phyloP scores from a whole-genome alignment of 2,329 filamentous ascomycete species.

The Arachnopeziza araneosa region DNA sequence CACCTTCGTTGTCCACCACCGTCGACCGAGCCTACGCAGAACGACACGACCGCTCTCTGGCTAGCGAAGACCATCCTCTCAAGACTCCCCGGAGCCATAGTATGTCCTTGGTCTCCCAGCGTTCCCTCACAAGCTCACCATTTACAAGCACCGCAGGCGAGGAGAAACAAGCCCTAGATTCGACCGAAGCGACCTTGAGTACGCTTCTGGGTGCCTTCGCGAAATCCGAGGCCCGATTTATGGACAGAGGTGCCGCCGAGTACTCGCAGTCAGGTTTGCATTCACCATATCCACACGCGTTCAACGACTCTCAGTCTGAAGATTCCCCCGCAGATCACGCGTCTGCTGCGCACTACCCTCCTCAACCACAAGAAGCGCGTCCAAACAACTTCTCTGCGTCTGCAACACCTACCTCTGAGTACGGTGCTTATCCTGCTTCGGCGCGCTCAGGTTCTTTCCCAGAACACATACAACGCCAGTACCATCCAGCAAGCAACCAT shows the following conservation, averaged over 20 bases:
- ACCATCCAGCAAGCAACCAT: slow-evolving; percentile 71
- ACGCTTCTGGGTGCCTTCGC: slow-evolving; percentile 28
- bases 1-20: no score
- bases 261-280: slow-evolving; percentile 87
- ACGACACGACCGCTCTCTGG: neutral
- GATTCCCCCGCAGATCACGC: slow-evolving; percentile 79
- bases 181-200: slow-evolving; percentile 26
- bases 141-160: slow-evolving; percentile 15
- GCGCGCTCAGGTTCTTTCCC: slow-evolving; percentile 80
- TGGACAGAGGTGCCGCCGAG: slow-evolving; percentile 61
- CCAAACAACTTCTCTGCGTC: slow-evolving; percentile 50
- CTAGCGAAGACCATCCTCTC: neutral
- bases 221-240: slow-evolving; percentile 36
- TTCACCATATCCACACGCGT: slow-evolving; percentile 62
- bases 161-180: slow-evolving; percentile 12
- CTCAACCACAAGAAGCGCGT: slow-evolving; percentile 76
- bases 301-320: slow-evolving; percentile 75
- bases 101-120: slow-evolving; percentile 32
- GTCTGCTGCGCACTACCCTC: slow-evolving; percentile 85
- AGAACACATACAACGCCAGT: slow-evolving; percentile 80
- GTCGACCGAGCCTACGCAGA: neutral
- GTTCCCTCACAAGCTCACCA: slow-evolving; percentile 21
- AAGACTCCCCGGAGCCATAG: slow-evolving; percentile 17
- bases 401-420: slow-evolving; percentile 83
- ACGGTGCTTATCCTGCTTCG: slow-evolving; percentile 69